Conservation (phyloP, 345 rosid species). For the Cardamine chenopodiifolia region DNA sequence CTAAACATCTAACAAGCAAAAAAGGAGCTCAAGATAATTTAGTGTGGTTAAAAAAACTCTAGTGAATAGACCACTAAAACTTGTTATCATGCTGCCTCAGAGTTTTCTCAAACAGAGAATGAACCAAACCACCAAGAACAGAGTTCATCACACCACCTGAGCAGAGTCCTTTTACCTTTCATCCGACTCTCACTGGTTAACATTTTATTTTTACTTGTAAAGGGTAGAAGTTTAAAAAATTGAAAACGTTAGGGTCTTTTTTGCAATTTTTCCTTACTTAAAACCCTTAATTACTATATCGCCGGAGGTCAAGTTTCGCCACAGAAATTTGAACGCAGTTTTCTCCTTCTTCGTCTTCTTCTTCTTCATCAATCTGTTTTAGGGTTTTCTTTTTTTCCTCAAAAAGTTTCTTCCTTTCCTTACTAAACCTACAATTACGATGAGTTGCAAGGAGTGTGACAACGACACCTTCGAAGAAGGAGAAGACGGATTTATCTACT, state of each 20-base stretch:
- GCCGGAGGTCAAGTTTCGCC: neutral
- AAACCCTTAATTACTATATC: neutral
- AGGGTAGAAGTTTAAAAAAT: neutral
- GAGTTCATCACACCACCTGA: neutral
- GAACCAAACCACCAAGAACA: neutral
- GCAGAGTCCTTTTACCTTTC: neutral
- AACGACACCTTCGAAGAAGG: conserved; percentile 49
- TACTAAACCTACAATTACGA: neutral
- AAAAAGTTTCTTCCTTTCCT: neutral
- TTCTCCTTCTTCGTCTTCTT: neutral
- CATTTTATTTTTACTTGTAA: neutral
- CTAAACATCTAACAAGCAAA: neutral
- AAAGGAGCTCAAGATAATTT: neutral
- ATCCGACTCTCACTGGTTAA: neutral
- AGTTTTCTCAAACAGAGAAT: neutral
- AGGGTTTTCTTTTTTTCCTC: neutral
- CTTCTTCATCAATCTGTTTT: neutral
- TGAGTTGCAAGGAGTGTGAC: conserved; percentile 61
- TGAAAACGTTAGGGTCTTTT: neutral
- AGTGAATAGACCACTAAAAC: neutral
- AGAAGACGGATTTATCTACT: conserved; percentile 62
- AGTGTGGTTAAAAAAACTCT: neutral
- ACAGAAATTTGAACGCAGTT: neutral
- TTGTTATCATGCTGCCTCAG: neutral
- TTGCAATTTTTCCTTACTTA: neutral